Evolutionary conservation across 2,329 filamentous ascomycete genomes (phyloP).

Genomic region (Fusarium equiseti): DNA sequence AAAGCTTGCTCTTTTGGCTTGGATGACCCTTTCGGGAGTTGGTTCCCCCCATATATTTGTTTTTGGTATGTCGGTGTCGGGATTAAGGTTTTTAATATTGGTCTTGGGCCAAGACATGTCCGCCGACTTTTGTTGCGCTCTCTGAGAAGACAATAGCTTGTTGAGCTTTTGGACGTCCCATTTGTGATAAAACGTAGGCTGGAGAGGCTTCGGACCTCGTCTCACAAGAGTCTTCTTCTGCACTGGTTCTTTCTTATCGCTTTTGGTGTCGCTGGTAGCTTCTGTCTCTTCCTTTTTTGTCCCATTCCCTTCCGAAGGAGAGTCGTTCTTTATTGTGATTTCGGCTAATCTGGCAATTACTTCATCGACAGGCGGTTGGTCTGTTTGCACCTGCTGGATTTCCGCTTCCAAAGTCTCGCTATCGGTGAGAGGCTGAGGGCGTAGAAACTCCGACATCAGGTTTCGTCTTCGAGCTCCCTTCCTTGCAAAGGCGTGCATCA

Average conservation of each 20-base stretch:
- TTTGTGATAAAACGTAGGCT: constrained; percentile 57
- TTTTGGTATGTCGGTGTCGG: constrained; percentile 54
- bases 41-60: constrained; percentile 65
- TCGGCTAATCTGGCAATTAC: neutral
- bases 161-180: constrained; percentile 63
- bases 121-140: constrained; percentile 47
- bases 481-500: constrained; percentile 65
- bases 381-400: constrained; percentile 25
- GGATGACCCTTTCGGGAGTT: constrained; percentile 53
- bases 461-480: constrained; percentile 63
- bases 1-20: constrained; percentile 60
- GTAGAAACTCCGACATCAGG: constrained; percentile 58
- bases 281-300: neutral
- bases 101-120: constrained; percentile 46
- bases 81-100: constrained; percentile 50
- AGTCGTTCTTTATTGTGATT: neutral
- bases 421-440: constrained; percentile 54
- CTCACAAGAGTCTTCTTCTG: neutral
- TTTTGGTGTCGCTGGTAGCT: neutral
- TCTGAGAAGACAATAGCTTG: constrained; percentile 58
- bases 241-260: neutral
- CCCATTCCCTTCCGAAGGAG: neutral
- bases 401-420: constrained; percentile 56
- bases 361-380: neutral
- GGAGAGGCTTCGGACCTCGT: constrained; percentile 15